Conservation (phyloP, 768 basidiomycete genomes). For the Podaxis carcinomalis region DNA sequence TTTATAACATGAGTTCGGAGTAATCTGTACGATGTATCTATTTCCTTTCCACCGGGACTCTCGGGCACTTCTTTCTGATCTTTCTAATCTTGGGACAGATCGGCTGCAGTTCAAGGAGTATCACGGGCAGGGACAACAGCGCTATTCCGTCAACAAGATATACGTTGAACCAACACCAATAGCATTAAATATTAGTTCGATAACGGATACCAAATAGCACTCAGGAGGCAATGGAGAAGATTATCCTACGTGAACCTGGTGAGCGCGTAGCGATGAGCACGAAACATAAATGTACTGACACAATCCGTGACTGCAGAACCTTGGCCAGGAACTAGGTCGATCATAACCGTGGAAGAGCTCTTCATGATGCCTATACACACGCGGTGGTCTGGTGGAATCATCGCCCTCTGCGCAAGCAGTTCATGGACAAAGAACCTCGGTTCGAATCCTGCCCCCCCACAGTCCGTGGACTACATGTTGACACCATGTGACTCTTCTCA, state of each 20-base stretch:
- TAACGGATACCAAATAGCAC: constrained; percentile 61
- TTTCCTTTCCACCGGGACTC: background rate
- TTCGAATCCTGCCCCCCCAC: too few relatives aligned
- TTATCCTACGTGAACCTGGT: constrained; percentile 50
- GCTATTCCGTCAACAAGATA: constrained; percentile 52
- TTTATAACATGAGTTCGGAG: background rate
- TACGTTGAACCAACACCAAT: constrained; percentile 70
- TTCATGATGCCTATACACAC: constrained; percentile 48
- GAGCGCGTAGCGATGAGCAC: background rate
- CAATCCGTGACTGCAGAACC: constrained; percentile 70
- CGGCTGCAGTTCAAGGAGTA: constrained; percentile 41
- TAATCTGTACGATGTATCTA: background rate
- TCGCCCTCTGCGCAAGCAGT: too few relatives aligned
- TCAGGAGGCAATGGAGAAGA: constrained; percentile 58
- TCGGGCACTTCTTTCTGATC: constrained; percentile 22
- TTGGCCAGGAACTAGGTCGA: constrained; percentile 60
- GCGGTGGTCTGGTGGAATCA: too few relatives aligned
- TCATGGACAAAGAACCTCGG: too few relatives aligned
- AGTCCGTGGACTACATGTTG: too few relatives aligned
- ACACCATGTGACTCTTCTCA: too few relatives aligned
- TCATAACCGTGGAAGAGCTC: constrained; percentile 53
- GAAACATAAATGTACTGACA: constrained; percentile 35
- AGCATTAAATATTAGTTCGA: constrained; percentile 53
- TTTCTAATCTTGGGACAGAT: constrained; percentile 45
- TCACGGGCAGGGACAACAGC: constrained; percentile 41